A percentile compares a stretch with the other conserved stretches of the same genome.
phyloP scores from a whole-genome alignment of 495 filamentous ascomycete genomes.

The Penicillium arizonense region DNA sequence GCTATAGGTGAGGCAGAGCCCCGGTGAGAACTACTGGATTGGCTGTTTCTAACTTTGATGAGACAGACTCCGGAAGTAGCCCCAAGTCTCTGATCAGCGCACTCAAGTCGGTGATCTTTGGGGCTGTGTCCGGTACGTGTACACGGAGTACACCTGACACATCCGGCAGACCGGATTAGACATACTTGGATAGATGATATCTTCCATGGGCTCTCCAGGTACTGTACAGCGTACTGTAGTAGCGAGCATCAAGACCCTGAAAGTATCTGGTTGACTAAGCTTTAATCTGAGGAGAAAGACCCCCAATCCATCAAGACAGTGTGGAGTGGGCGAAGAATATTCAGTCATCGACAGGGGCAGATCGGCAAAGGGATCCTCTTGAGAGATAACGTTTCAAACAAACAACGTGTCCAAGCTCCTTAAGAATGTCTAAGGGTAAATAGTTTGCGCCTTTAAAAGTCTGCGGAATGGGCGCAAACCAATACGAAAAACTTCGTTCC shows the following conservation, averaged over 20 bases:
- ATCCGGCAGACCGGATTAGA: too few species aligned
- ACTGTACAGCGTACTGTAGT: too few species aligned
- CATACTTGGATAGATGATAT: too few species aligned
- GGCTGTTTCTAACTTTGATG: too few species aligned
- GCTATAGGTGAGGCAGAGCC: too few species aligned
- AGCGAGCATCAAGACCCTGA: background rate
- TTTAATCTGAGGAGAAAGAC: background rate
- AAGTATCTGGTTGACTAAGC: background rate
- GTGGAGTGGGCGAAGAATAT: background rate
- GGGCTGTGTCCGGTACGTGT: too few species aligned
- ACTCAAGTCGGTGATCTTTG: too few species aligned
- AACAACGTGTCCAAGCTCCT: background rate
- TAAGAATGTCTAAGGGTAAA: background rate
- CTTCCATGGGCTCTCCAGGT: background rate
- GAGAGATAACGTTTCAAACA: background rate
- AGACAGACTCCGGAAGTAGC: too few species aligned
- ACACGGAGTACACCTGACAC: too few species aligned
- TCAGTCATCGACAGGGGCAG: slow-evolving; percentile 10
- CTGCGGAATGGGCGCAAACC: background rate
- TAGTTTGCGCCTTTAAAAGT: background rate
- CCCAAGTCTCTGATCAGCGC: too few species aligned
- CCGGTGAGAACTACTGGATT: too few species aligned
- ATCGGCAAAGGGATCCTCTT: slow-evolving; percentile 7
- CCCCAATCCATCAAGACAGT: too few species aligned
- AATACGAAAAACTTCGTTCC: background rate